These are phyloP conservation scores for Venturia asperata DNA, from an alignment of 2,329 filamentous ascomycete genomes.

Conservation along the genomic window DNA sequence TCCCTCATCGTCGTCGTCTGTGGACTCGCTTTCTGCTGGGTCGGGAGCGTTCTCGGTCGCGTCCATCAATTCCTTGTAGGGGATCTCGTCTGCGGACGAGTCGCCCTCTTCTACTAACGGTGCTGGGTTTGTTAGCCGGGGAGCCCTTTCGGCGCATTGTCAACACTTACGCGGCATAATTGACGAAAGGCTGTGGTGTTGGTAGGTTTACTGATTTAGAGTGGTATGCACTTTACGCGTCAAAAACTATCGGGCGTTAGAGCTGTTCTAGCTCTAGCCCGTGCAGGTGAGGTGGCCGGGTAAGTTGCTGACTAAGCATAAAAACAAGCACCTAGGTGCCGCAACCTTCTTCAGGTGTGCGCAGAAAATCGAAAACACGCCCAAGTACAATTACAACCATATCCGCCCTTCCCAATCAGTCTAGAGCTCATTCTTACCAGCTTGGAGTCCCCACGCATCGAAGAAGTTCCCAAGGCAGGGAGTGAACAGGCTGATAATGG, in stretches of 20 bases:
- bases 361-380: background rate
- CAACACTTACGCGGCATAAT: conserved; percentile 19
- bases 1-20: conserved; percentile 25
- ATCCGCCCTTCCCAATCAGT: background rate
- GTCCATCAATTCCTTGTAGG: conserved; percentile 22
- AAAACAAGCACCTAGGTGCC: no score
- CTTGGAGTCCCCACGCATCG: background rate
- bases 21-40: conserved; percentile 23
- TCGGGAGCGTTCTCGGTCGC: conserved; percentile 15
- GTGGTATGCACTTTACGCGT: no score
- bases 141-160: background rate
- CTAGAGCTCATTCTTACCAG: background rate
- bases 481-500: conserved; percentile 1
- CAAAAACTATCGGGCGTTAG: no score
- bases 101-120: conserved; percentile 4
- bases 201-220: background rate
- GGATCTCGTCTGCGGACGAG: conserved; percentile 26
- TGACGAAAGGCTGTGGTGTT: background rate
- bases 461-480: background rate
- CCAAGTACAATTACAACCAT: background rate
- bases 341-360: background rate
- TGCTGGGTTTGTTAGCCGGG: background rate
- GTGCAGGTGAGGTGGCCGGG: no score
- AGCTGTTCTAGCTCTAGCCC: no score
- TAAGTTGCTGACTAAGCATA: no score